These are phyloP conservation scores for Discostella pseudostelligera DNA, from an alignment of 108 stramenopile species.

Conservation along the genomic window DNA sequence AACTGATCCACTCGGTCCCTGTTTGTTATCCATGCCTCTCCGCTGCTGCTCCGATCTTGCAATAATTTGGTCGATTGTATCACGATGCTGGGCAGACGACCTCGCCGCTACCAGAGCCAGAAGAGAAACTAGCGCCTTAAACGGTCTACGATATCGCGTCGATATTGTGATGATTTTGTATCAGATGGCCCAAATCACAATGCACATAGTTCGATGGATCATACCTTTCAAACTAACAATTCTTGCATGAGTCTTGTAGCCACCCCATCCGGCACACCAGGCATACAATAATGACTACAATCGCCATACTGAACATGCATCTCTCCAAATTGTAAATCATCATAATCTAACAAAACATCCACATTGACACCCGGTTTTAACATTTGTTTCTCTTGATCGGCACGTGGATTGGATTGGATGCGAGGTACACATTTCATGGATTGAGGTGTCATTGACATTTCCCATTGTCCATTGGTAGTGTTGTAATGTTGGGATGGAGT, in stretches of 20 bases:
- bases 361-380: constrained; percentile 20
- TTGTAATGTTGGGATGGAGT: constrained; percentile 35
- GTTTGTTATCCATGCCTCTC: no score
- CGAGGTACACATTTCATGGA: constrained; percentile 6
- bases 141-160: no score
- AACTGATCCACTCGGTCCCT: no score
- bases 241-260: constrained; percentile 4
- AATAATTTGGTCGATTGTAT: no score
- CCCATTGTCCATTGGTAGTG: constrained; percentile 17
- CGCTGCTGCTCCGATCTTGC: no score
- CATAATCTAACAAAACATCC: constrained; percentile 33
- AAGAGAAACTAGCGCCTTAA: no score
- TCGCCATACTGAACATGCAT: constrained; percentile 26
- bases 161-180: no score
- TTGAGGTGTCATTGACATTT: constrained; percentile 1
- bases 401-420: constrained; percentile 19
- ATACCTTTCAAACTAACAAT: neutral
- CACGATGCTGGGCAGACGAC: no score
- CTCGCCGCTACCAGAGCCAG: no score
- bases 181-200: no score
- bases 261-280: constrained; percentile 10
- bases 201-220: no score
- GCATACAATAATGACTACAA: constrained; percentile 39
- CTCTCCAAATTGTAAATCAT: constrained; percentile 20
- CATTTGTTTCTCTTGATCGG: constrained; percentile 21